A percentile compares a stretch with the other conserved stretches of the same genome.
These are phyloP conservation scores for Prunus kanzakura DNA, from an alignment of 306 rosid species.

Conservation along the genomic window DNA sequence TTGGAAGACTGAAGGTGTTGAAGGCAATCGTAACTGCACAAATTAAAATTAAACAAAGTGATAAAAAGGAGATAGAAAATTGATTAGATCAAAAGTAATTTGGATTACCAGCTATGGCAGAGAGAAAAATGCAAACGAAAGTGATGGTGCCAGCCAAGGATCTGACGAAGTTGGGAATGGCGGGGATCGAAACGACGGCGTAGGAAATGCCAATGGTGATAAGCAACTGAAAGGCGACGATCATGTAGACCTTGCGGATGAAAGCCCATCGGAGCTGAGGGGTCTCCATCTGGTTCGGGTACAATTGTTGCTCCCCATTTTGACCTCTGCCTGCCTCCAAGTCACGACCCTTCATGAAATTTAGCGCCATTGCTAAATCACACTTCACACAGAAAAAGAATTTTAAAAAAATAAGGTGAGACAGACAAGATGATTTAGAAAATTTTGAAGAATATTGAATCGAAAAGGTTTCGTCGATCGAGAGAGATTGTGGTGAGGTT, in stretches of 20 bases:
- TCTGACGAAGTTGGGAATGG: slow-evolving; percentile 9
- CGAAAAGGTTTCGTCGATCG: background rate
- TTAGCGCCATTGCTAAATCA: background rate
- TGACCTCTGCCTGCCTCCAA: slow-evolving; percentile 5
- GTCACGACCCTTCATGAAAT: slow-evolving; percentile 11
- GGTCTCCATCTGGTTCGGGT: slow-evolving; percentile 26
- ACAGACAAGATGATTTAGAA: too few relatives aligned
- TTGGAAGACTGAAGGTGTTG: too few relatives aligned
- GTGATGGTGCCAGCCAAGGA: slow-evolving; percentile 21
- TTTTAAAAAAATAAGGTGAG: too few relatives aligned
- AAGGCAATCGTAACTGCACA: slow-evolving; percentile 20
- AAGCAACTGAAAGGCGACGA: slow-evolving; percentile 32
- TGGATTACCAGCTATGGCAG: slow-evolving; percentile 12
- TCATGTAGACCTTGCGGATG: slow-evolving; percentile 38
- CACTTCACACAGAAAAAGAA: background rate
- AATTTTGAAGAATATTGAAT: too few relatives aligned
- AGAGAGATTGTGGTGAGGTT: too few relatives aligned
- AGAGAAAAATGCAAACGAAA: background rate
- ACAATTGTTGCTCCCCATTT: background rate
- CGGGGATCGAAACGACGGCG: slow-evolving; percentile 9
- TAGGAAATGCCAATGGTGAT: slow-evolving; percentile 27
- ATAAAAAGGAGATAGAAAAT: too few relatives aligned
- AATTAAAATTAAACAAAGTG: background rate
- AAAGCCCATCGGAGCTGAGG: slow-evolving; percentile 40
- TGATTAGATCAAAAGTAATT: too few relatives aligned